Conservation (phyloP, 305 asterid species). For the Rubia occidens region DNA sequence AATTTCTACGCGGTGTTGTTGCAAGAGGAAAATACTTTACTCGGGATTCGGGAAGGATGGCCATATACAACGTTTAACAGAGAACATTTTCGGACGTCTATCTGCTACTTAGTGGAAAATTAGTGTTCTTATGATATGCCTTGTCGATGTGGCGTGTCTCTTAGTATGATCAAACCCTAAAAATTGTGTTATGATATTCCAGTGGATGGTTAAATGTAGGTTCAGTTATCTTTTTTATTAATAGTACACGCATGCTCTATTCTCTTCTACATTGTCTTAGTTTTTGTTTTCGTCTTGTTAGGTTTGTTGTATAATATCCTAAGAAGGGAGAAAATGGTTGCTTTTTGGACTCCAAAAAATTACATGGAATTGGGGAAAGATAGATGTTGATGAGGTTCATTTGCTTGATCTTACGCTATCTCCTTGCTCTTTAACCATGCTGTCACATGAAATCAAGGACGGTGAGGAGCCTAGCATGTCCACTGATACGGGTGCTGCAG, state of each 20-base stretch:
- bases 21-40: too few species aligned
- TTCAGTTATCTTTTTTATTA: too few species aligned
- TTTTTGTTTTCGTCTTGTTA: not conserved
- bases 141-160: too few species aligned
- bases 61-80: too few species aligned
- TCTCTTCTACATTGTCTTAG: not conserved
- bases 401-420: not conserved
- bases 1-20: too few species aligned
- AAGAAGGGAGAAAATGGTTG: conserved; percentile 1
- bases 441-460: conserved; percentile 12
- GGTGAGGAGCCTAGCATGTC: conserved; percentile 1
- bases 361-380: not conserved
- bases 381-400: conserved; percentile 6
- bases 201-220: too few species aligned
- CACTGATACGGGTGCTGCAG: conserved; percentile 5
- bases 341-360: not conserved
- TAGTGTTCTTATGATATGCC: too few species aligned
- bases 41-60: too few species aligned
- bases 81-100: too few species aligned
- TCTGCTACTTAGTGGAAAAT: too few species aligned
- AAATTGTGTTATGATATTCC: too few species aligned
- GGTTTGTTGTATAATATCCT: not conserved
- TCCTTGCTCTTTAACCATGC: conserved; percentile 8
- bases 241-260: not conserved
- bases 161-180: too few species aligned